phyloP scores from a whole-genome alignment of 441 rosid species.

The Eruca vesicaria region DNA sequence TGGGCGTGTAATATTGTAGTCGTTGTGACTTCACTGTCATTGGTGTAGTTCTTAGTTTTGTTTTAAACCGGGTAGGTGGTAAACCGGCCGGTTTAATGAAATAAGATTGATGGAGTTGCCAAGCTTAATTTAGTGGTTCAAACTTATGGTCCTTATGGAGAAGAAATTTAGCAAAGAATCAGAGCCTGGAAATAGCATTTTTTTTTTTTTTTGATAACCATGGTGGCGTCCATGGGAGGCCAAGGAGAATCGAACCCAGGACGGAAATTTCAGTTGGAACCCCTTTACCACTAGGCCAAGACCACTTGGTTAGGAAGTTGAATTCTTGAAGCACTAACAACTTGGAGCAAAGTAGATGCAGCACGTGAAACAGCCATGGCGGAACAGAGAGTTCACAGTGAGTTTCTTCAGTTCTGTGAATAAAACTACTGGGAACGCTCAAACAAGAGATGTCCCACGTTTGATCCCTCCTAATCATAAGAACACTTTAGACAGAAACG shows the following conservation, averaged over 20 bases:
- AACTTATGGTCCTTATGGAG: too few species aligned
- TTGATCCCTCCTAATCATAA: conserved; percentile 28
- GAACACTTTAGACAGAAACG: background rate
- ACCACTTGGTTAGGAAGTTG: too few species aligned
- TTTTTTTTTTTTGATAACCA: too few species aligned
- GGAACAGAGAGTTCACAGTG: conserved; percentile 41
- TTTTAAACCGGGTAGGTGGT: conserved; percentile 3
- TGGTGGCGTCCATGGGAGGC: too few species aligned
- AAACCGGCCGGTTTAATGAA: conserved; percentile 13
- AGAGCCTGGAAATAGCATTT: too few species aligned
- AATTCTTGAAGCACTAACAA: too few species aligned
- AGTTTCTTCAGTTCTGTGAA: conserved; percentile 64
- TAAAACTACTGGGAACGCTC: conserved; percentile 39
- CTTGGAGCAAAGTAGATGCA: conserved; percentile 42
- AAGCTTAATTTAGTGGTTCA: background rate
- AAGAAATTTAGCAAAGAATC: too few species aligned
- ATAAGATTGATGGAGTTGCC: background rate
- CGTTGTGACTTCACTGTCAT: conserved; percentile 7
- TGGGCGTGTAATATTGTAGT: conserved; percentile 10
- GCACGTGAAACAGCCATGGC: conserved; percentile 51
- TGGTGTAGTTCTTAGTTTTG: background rate
- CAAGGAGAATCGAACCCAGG: too few species aligned
- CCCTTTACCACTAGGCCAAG: too few species aligned
- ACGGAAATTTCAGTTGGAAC: too few species aligned
- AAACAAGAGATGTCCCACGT: conserved; percentile 59